Base-by-base conservation (phyloP, 2,329 filamentous ascomycete species). In the Colletotrichum tabaci region DNA sequence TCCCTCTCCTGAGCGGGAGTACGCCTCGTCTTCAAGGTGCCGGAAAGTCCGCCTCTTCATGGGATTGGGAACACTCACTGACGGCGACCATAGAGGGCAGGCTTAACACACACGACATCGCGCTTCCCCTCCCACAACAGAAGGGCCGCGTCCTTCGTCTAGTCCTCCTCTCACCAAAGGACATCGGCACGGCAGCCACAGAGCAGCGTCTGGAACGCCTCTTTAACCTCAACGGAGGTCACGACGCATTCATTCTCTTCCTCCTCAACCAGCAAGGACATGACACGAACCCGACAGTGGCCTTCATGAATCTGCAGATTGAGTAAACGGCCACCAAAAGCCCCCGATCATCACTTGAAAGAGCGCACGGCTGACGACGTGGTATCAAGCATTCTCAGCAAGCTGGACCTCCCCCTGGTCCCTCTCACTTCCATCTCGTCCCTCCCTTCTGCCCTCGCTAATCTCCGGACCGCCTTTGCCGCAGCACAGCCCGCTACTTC, bases 51-150 rank as follows among this genome's bases (percentile, higher is more conserved):
- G 12, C 66, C 49, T 16, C 23, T 9, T 21, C 40, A 63, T 40
- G 10, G 15, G 6, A n/a, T 7, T 21, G 18, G 30, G 40, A 35
- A 40, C 10, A 21, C 35, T 73, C 44, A 75, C 10, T 40, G 47
- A 44, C 7, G 12, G 38, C 30, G 12, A 5, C 15, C 8, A 10
- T 57, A 88, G 87, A 87, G 76, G 74, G 76, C 4, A 78, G 75
- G 18, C 77, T 88, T 3, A 75, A 78, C 18, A 82, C 80, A 2
- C 84, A 88, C 72, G 87, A 89, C 73, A 74, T 88, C 40, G 83
- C 83, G 16, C 79, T 89, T 47, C 78, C 79, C 4, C 65, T 85
- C 23, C 61, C 56, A 10, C 21, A 64, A 53, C 67, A 35, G 40
- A 18, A 56, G 18, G 52, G 42, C 1, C 30, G 26, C 9, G 64